Percentiles rank a stretch among this genome's conserved stretches.
These are phyloP conservation scores for Balakata baccata DNA, from an alignment of 345 rosid species.

Conservation along the genomic window DNA sequence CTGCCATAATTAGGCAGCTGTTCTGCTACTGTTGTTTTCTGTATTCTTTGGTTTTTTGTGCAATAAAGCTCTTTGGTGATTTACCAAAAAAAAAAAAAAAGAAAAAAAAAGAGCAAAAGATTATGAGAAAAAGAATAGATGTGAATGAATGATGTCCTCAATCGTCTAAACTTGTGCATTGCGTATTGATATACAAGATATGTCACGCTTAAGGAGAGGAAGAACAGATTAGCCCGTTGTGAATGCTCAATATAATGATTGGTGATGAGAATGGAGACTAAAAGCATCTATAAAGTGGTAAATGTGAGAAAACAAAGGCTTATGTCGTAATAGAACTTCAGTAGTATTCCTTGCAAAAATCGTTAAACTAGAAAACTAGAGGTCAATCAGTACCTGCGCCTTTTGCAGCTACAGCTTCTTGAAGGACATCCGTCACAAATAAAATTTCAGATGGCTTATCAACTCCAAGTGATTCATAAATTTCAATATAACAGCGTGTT, in stretches of 20 bases:
- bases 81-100: no score
- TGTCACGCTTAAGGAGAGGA: neutral
- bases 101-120: no score
- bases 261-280: neutral
- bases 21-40: no score
- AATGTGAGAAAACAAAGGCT: neutral
- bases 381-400: constrained; percentile 54
- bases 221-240: neutral
- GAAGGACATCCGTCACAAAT: constrained; percentile 74
- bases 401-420: constrained; percentile 89
- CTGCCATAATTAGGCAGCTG: no score
- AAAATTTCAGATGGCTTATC: constrained; percentile 75
- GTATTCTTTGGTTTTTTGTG: no score
- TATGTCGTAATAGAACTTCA: neutral
- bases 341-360: neutral
- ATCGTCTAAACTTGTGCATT: neutral
- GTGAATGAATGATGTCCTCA: neutral
- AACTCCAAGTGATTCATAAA: constrained; percentile 69
- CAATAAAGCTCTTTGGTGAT: no score
- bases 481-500: constrained; percentile 65
- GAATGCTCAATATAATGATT: neutral
- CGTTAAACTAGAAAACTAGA: neutral
- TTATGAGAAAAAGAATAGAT: no score
- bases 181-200: neutral
- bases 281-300: neutral